Base-by-base conservation (phyloP, 2,329 filamentous ascomycete genomes). In the Amphichorda felina region DNA sequence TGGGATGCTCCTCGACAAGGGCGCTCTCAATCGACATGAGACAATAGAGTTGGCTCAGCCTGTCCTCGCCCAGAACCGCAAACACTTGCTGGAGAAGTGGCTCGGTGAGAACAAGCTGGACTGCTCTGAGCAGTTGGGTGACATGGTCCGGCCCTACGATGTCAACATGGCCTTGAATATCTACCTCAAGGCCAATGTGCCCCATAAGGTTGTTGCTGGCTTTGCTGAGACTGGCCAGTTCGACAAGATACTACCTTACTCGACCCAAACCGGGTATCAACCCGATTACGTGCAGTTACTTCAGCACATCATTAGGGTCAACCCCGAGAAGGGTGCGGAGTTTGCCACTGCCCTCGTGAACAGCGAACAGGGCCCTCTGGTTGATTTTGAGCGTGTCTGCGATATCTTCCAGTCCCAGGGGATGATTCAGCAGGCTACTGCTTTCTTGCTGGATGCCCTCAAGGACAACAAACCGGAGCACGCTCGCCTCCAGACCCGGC, bases 331-430 rank as follows among this genome's bases (percentile, higher is more conserved):
- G 68, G 89, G 84, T 43, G 77, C 85, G 1, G 91, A 98, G 53
- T 96, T 98, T 50, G 93, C 91, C 16, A 83, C 82, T n/a, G 76
- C 84, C 43, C 72, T 98, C 41, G 89, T 85, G 30, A 94, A 91
- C 57, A 80, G 91, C 48, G 85, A 94, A 53, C 77, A 79, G 40
- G 88, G 86, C 18, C 80, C 88, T 17, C 66, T 95, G 40, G 80
- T 98, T 45, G 91, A 96, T 49, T 76, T 96, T 38, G 86, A 94
- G 54, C 85, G 89, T 32, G 88, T 95, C 17, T 86, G 95, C 33
- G 91, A 98, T 57, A 87, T 98, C 40, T 98, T 98, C 79, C 82
- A 95, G 60, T 88, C 88, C 8, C 91, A 98, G 59, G 88, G 87
- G 50, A 91, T 96, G 87, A 75, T 96, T 34, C 93, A 96, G 56